These are phyloP conservation scores for Fomitiporia mediterranea DNA, from an alignment of 1,284 basidiomycete genomes.

Conservation along the genomic window DNA sequence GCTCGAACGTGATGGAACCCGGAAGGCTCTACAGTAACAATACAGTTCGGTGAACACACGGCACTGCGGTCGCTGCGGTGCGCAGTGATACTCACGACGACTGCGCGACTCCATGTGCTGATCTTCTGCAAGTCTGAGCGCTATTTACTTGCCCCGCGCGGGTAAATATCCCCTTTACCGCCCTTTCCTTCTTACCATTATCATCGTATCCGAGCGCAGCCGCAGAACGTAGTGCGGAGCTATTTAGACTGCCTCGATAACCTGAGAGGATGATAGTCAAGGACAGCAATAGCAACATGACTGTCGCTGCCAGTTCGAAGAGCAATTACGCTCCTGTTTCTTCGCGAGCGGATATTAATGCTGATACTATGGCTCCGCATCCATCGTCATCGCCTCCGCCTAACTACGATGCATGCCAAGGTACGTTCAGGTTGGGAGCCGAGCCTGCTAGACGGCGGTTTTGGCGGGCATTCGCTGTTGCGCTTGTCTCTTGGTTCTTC, in stretches of 20 bases:
- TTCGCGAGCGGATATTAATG: neutral
- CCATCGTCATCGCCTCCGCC: neutral
- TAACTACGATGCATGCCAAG: neutral
- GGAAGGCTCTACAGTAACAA: too few species aligned
- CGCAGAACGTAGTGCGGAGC: neutral
- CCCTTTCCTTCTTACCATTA: neutral
- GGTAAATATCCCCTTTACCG: neutral
- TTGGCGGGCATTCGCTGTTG: slow-evolving; percentile 1
- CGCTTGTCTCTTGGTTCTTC: slow-evolving; percentile 8
- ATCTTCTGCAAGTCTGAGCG: neutral
- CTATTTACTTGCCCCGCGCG: neutral
- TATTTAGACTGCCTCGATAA: neutral
- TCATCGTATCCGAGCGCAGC: neutral
- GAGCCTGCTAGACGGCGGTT: slow-evolving; percentile 7
- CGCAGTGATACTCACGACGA: neutral
- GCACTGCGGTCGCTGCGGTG: slow-evolving; percentile 5
- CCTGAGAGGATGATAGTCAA: slow-evolving; percentile 10
- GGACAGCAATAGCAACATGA: neutral
- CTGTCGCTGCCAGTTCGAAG: neutral
- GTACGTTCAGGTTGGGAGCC: neutral
- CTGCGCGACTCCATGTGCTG: neutral
- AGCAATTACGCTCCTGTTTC: slow-evolving; percentile 3
- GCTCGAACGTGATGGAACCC: too few species aligned
- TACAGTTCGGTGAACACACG: too few species aligned
- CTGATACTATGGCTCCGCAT: neutral